Base-by-base conservation (phyloP, 495 filamentous ascomycete genomes). In the Hypoxylon subgilvum region DNA sequence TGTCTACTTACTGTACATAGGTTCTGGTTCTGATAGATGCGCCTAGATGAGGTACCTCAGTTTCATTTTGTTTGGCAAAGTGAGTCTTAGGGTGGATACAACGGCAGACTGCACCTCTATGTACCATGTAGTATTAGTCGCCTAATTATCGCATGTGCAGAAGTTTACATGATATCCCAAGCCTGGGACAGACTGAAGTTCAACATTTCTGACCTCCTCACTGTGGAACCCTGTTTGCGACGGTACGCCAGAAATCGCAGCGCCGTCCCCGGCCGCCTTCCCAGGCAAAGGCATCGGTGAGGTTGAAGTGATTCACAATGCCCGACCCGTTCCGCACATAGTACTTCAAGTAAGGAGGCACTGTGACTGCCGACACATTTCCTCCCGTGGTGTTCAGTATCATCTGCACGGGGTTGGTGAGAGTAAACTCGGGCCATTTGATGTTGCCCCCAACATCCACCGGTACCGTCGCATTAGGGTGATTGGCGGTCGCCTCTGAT, bases 301-400 rank as follows among this genome's bases (percentile, higher is more conserved):
- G 40, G 0, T 51, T 69, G 31, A 87, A 79, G 0, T 67, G 66
- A 57, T 82, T 82, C 31, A 63, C 51, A 27, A 84, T 48, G 0
- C 82, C 83, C 1, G 76, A 71, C 1, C 58, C 56, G 5, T 23
- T 22, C 13, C 66, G 67, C 6, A 76, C 74, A 10, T 67, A 70
- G 32, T 72, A 74, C 5, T 34, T 63, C 1, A 61, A 21, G 4
- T 70, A 72, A 54, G 67, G 67, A 41, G 54, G 50, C 1, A 61
- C 60, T 1, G 56, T 49, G 12, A 53, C 48, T 12, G 32, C 16
- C 36, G 56, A 71, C 5, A 75, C 66, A 4, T 64, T 57, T 1
- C 82, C 81, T 4, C 82, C 81, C 0, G 82, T 85, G 27, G 76
- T 66, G 46, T 87, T 85, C 32, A 86, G 60, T 54, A 85, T 82